These are phyloP conservation scores for Blastomyces silverae DNA, from an alignment of 2,329 filamentous ascomycete genomes.

Conservation along the genomic window DNA sequence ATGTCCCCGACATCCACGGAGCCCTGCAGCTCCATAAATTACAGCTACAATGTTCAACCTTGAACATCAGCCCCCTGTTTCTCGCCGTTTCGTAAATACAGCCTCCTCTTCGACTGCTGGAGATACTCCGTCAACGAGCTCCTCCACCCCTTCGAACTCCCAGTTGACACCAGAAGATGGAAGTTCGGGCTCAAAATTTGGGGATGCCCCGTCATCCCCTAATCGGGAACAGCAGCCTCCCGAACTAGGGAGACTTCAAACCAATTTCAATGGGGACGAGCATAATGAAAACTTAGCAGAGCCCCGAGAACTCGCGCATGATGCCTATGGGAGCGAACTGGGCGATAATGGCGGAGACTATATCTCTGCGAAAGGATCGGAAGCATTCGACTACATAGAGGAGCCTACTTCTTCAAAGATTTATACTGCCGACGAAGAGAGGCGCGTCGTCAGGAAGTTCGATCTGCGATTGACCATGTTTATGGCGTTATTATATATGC, in stretches of 20 bases:
- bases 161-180: conserved; percentile 35
- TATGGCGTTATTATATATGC: conserved; percentile 72
- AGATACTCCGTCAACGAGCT: conserved; percentile 27
- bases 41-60: conserved; percentile 22
- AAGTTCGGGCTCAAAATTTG: conserved; percentile 23
- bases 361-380: conserved; percentile 13
- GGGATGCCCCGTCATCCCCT: conserved; percentile 19
- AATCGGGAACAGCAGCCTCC: not conserved
- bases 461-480: conserved; percentile 73
- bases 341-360: conserved; percentile 6
- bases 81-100: conserved; percentile 15
- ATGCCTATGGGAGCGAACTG: conserved; percentile 20
- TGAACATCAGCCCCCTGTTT: conserved; percentile 25
- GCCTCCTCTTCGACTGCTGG: conserved; percentile 20
- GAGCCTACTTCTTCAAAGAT: conserved; percentile 26
- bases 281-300: conserved; percentile 14
- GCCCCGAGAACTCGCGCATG: conserved; percentile 19
- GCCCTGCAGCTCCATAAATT: conserved; percentile 14
- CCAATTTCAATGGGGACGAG: conserved; percentile 27
- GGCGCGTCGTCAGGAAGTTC: conserved; percentile 62
- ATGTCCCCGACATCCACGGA: conserved; percentile 4
- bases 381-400: conserved; percentile 4
- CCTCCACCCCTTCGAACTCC: conserved; percentile 25
- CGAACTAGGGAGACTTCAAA: conserved; percentile 28
- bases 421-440: conserved; percentile 60